phyloP scores from a whole-genome alignment of 2,329 filamentous ascomycete genomes.

The Fusarium fracticaudum region DNA sequence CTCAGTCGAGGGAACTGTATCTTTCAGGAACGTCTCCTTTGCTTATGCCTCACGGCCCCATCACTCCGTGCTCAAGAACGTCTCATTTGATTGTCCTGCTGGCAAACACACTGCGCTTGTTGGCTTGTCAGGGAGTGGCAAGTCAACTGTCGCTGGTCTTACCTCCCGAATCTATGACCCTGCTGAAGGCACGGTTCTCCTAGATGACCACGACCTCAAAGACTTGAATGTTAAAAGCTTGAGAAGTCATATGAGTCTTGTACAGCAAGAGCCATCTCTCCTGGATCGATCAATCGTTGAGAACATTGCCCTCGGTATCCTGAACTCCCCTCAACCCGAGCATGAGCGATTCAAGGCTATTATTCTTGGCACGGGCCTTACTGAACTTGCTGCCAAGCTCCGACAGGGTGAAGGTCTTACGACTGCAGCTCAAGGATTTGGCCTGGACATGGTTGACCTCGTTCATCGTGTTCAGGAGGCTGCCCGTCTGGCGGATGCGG shows the following conservation, averaged over 20 bases:
- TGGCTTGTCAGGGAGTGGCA: slow-evolving; percentile 66
- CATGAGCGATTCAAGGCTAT: slow-evolving; percentile 54
- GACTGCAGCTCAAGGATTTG: slow-evolving; percentile 54
- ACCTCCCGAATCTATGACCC: slow-evolving; percentile 68
- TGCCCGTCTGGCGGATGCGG: slow-evolving; percentile 67
- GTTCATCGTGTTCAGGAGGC: slow-evolving; percentile 60
- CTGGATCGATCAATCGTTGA: slow-evolving; percentile 59
- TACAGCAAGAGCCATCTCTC: slow-evolving; percentile 58
- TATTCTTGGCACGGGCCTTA: slow-evolving; percentile 60
- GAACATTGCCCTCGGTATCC: slow-evolving; percentile 61
- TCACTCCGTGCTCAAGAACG: slow-evolving; percentile 53
- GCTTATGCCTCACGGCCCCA: slow-evolving; percentile 56
- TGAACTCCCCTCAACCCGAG: slow-evolving; percentile 54
- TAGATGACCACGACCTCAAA: slow-evolving; percentile 60
- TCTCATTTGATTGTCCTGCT: slow-evolving; percentile 59
- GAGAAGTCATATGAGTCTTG: slow-evolving; percentile 54
- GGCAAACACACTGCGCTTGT: slow-evolving; percentile 65
- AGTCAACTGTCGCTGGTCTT: slow-evolving; percentile 65
- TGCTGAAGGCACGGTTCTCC: slow-evolving; percentile 55
- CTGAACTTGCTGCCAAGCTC: slow-evolving; percentile 61
- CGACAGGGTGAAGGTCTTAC: slow-evolving; percentile 60
- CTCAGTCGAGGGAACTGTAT: slow-evolving; percentile 50
- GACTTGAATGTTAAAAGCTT: slow-evolving; percentile 57
- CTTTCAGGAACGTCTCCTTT: slow-evolving; percentile 56
- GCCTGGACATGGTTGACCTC: slow-evolving; percentile 60